Evolutionary conservation across 352 stramenopile genomes (phyloP).

Genomic region (Pythium rishiriense): DNA sequence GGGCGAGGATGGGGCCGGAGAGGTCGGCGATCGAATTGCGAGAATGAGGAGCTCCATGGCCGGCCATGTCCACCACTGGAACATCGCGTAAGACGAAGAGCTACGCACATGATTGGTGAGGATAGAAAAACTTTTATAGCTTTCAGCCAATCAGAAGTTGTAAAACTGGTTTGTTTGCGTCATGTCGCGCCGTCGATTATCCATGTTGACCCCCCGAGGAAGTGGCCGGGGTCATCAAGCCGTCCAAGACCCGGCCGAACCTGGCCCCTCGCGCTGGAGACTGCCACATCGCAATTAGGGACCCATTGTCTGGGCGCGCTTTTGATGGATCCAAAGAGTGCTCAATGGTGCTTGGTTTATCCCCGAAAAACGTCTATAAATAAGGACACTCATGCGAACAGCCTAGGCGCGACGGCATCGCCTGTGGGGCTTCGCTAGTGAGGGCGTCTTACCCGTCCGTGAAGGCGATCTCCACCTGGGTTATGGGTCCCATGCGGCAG

Average conservation of each 20-base stretch:
- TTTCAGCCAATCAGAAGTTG: slow-evolving; percentile 9
- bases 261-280: too few species aligned
- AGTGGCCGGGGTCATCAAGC: not conserved
- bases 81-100: slow-evolving; percentile 3
- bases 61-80: slow-evolving; percentile 10
- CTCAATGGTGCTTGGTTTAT: too few species aligned
- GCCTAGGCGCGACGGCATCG: too few species aligned
- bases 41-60: not conserved
- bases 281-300: too few species aligned
- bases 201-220: not conserved
- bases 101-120: slow-evolving; percentile 14
- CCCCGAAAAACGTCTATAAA: too few species aligned
- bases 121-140: not conserved
- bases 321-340: too few species aligned
- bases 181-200: slow-evolving; percentile 11
- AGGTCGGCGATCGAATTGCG: too few species aligned
- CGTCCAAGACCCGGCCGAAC: too few species aligned
- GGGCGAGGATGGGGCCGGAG: not conserved
- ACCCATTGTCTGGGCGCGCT: too few species aligned
- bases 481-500: not conserved
- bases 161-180: slow-evolving; percentile 12
- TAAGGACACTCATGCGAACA: too few species aligned
- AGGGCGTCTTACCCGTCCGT: too few species aligned
- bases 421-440: too few species aligned
- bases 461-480: not conserved